A percentile compares a stretch with the other conserved stretches of the same genome.
Evolutionary conservation across 2,329 filamentous ascomycete genomes (phyloP).

Genomic region (Hypomyces perniciosus): DNA sequence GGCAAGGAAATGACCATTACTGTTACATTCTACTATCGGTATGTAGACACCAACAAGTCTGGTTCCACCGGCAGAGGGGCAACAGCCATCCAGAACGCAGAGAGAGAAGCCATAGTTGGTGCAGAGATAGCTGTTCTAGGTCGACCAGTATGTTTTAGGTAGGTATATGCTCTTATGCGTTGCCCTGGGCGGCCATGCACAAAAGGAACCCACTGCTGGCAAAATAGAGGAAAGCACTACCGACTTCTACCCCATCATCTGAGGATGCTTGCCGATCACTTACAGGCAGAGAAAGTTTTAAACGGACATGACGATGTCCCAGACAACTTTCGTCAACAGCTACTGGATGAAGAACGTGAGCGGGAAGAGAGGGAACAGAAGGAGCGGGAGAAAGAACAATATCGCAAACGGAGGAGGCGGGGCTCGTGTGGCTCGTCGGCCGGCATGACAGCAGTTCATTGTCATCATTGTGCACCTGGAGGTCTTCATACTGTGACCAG

Average conservation of each 20-base stretch:
- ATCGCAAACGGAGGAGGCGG: conserved; percentile 6
- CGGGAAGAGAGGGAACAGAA: conserved; percentile 8
- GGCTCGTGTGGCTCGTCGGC: too few species aligned
- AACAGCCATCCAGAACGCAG: conserved; percentile 8
- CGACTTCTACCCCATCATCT: conserved; percentile 38
- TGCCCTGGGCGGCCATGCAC: conserved; percentile 8
- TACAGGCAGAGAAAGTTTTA: conserved; percentile 10
- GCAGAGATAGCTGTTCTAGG: conserved; percentile 8
- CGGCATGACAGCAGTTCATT: not conserved
- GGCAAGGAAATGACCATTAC: conserved; percentile 12
- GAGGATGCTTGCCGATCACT: conserved; percentile 15
- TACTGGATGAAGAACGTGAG: conserved; percentile 12
- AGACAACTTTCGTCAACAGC: conserved; percentile 9
- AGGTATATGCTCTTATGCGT: conserved; percentile 11
- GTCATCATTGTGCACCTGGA: not conserved
- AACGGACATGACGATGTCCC: conserved; percentile 13
- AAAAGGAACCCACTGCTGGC: conserved; percentile 13
- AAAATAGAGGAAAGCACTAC: conserved; percentile 6
- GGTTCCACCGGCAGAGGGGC: conserved; percentile 3
- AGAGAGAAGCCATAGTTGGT: conserved; percentile 11
- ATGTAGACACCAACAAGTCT: conserved; percentile 6
- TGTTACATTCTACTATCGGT: conserved; percentile 7
- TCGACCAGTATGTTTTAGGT: conserved; percentile 7
- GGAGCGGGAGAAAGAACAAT: not conserved
- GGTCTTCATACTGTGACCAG: too few species aligned